phyloP scores from a whole-genome alignment of 345 rosid genomes.

The Microcos paniculata region DNA sequence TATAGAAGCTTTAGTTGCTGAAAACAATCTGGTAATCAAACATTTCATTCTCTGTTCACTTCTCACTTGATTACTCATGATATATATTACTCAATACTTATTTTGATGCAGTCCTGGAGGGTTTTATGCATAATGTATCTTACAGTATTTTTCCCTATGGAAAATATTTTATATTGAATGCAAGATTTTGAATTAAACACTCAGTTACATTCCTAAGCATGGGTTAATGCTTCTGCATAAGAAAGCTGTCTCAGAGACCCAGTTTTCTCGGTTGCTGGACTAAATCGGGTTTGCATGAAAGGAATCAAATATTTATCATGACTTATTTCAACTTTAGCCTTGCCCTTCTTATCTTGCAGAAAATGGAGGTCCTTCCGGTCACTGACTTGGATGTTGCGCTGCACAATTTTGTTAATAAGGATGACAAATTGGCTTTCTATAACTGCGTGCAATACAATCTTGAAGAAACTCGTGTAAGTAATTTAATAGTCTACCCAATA shows the following conservation, averaged over 20 bases:
- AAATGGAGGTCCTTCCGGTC: conserved; percentile 99
- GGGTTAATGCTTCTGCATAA: conserved; percentile 1
- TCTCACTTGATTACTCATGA: not conserved
- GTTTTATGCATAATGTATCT: not conserved
- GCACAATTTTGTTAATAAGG: conserved; percentile 94
- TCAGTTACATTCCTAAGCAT: not conserved
- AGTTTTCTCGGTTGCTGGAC: not conserved
- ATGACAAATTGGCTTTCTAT: conserved; percentile 91
- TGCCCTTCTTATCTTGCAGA: conserved; percentile 48
- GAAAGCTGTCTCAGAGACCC: conserved; percentile 1
- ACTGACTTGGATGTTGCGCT: conserved; percentile 91
- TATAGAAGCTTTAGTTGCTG: conserved; percentile 97
- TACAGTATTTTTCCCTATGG: not conserved
- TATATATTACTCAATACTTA: not conserved
- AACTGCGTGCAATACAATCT: conserved; percentile 82
- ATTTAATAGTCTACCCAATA: conserved; percentile 7
- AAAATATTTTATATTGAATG: not conserved
- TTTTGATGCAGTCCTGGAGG: not conserved
- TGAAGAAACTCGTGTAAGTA: conserved; percentile 93
- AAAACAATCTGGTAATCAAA: conserved; percentile 76
- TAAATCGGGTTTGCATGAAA: conserved; percentile 4
- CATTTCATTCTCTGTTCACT: conserved; percentile 2
- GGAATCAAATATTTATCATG: not conserved
- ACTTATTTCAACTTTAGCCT: not conserved
- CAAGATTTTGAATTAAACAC: not conserved